These are phyloP conservation scores for Tolypocladium sp. DNA, from an alignment of 2,329 filamentous ascomycete genomes.

Conservation along the genomic window DNA sequence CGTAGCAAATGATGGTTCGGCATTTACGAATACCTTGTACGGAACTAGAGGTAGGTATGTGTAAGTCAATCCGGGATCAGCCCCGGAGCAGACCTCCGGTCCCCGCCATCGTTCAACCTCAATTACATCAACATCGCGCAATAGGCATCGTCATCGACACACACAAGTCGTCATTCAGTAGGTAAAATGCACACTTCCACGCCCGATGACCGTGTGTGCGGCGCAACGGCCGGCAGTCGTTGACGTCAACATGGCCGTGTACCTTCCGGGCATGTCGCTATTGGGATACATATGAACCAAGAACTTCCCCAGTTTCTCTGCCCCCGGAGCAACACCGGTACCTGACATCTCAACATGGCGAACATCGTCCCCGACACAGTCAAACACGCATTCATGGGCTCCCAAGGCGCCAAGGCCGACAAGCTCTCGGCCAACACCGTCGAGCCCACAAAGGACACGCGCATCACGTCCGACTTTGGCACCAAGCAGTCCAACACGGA, in stretches of 20 bases:
- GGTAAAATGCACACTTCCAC: not conserved
- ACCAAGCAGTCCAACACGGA: conserved; percentile 66
- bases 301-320: too few species aligned
- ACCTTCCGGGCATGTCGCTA: not conserved
- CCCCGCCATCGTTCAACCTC: not conserved
- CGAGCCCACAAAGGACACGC: conserved; percentile 46
- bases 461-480: conserved; percentile 70
- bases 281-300: not conserved
- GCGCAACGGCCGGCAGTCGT: not conserved
- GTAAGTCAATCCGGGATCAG: too few species aligned
- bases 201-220: not conserved
- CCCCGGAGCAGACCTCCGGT: too few species aligned
- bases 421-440: conserved; percentile 52
- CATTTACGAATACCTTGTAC: too few species aligned
- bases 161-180: not conserved
- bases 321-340: not conserved
- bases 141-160: not conserved
- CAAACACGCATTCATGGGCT: conserved; percentile 18
- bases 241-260: not conserved
- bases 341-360: not conserved
- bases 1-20: too few species aligned
- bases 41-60: too few species aligned
- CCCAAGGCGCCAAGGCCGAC: conserved; percentile 43
- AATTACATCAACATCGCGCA: not conserved
- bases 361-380: not conserved